phyloP scores from a whole-genome alignment of 257 asterid species.

The Fraxinus quadrangulata region DNA sequence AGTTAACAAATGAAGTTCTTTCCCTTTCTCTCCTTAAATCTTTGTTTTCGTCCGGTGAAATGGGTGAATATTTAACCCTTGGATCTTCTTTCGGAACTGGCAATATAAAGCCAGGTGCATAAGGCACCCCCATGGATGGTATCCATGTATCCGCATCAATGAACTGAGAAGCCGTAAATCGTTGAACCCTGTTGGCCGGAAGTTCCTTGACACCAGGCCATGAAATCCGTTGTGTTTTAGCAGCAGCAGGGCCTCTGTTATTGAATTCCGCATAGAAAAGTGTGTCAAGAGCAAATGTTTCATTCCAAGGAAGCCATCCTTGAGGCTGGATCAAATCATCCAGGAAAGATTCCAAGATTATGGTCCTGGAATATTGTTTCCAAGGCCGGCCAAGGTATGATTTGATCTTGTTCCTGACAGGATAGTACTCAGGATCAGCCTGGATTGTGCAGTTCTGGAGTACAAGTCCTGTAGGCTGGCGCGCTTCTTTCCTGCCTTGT shows the following conservation, averaged over 20 bases:
- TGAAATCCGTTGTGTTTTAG: slow-evolving; percentile 47
- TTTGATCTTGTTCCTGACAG: slow-evolving; percentile 33
- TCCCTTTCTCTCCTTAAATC: slow-evolving; percentile 45
- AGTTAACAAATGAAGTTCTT: slow-evolving; percentile 18
- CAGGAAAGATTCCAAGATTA: slow-evolving; percentile 68
- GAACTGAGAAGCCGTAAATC: slow-evolving; percentile 54
- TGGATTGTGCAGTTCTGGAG: slow-evolving; percentile 68
- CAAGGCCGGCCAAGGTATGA: slow-evolving; percentile 81
- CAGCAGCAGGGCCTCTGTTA: slow-evolving; percentile 71
- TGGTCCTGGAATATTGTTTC: slow-evolving; percentile 73
- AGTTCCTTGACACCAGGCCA: slow-evolving; percentile 81
- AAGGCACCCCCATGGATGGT: slow-evolving; percentile 46
- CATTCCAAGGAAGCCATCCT: slow-evolving; percentile 80
- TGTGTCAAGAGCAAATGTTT: slow-evolving; percentile 44
- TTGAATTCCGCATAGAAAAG: slow-evolving; percentile 75
- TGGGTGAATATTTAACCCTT: slow-evolving; percentile 54
- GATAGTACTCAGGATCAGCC: slow-evolving; percentile 50
- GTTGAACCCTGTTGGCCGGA: slow-evolving; percentile 45
- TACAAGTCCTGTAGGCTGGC: slow-evolving; percentile 72
- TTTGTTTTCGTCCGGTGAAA: slow-evolving; percentile 58
- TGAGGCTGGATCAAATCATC: slow-evolving; percentile 67
- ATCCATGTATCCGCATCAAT: slow-evolving; percentile 64
- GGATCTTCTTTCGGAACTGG: slow-evolving; percentile 55
- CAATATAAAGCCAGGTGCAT: slow-evolving; percentile 47
- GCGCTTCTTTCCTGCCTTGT: slow-evolving; percentile 70